Evolutionary conservation across 176 grass and related monocot genomes (phyloP).

Genomic region (Oryza meridionalis): DNA sequence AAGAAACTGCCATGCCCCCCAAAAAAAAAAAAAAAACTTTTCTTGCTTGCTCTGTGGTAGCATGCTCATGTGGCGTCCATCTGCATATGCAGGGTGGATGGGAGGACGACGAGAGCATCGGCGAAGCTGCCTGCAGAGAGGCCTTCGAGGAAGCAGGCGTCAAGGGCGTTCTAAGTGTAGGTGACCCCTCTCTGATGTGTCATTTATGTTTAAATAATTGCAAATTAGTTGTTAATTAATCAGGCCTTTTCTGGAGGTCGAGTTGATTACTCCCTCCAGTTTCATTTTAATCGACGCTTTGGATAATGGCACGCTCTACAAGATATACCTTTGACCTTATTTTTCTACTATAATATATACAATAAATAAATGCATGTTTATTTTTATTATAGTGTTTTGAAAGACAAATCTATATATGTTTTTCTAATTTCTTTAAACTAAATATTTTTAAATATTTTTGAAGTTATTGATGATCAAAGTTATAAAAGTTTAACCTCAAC

Average conservation of each 20-base stretch:
- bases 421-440: too few relatives aligned
- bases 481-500: too few relatives aligned
- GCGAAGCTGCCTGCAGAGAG: constrained; percentile 76
- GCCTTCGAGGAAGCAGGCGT: constrained; percentile 89
- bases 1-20: constrained; percentile 20
- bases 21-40: neutral
- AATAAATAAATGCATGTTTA: too few relatives aligned
- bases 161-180: constrained; percentile 66
- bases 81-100: constrained; percentile 68
- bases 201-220: neutral
- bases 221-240: neutral
- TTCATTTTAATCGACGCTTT: too few relatives aligned
- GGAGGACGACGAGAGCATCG: constrained; percentile 76
- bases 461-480: too few relatives aligned
- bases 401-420: too few relatives aligned
- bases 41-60: constrained; percentile 2
- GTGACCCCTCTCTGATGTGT: constrained; percentile 34
- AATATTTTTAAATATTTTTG: too few relatives aligned
- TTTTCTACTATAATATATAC: too few relatives aligned
- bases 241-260: neutral
- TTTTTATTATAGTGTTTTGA: too few relatives aligned
- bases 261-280: too few relatives aligned
- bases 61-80: constrained; percentile 14
- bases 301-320: too few relatives aligned
- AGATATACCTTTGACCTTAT: too few relatives aligned